Base-by-base conservation (phyloP, 805 yeast genomes). In the Wickerhamomyces queroliae region DNA sequence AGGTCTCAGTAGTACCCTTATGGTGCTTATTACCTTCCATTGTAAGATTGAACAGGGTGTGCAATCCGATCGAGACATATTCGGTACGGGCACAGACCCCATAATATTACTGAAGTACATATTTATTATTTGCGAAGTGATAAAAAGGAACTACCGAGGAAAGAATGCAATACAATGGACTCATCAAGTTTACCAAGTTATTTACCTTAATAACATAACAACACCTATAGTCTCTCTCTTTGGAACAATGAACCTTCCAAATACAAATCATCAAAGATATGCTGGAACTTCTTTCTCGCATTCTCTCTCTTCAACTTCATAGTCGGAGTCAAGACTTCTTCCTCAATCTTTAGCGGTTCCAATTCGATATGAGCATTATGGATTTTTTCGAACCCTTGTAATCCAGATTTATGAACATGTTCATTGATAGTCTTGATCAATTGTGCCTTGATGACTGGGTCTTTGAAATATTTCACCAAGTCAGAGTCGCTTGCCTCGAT, bases 301-400 rank as follows among this genome's bases (percentile, higher is more conserved):
- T 65, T 39, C 18, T 44, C 46, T 42, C 85, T 63, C 56, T 75
- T 75, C 39, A 76, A 59, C 56, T 77, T 76, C 47, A 76, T 50
- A 7, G 90, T 83, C 28, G 90, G 90, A 2, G 91, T 83, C 26
- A 83, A 56, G 3, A 76, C 72, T 36, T 77, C 80, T 42, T 78
- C 76, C 33, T 71, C 78, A n/a, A 78, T 61, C 26, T 67, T 76
- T 46, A 82, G 63, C 4, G 88, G 86, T 48, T 82, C 86, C 36
- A 76, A 42, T 33, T 61, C 74, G 25, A 80, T 56, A 26, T 57
- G 49, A 22, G 76, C 46, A 47, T 82, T 82, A 55, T 75, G 78
- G 25, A 82, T 45, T 47, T 73, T 75, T 55, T 82, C 90, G 52
- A 77, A 80, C 1, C 86, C 85, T 51, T 73, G 76, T 23, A 82